Conservation (phyloP, 2,329 filamentous ascomycete species). For the Colletotrichum ledebouriae region DNA sequence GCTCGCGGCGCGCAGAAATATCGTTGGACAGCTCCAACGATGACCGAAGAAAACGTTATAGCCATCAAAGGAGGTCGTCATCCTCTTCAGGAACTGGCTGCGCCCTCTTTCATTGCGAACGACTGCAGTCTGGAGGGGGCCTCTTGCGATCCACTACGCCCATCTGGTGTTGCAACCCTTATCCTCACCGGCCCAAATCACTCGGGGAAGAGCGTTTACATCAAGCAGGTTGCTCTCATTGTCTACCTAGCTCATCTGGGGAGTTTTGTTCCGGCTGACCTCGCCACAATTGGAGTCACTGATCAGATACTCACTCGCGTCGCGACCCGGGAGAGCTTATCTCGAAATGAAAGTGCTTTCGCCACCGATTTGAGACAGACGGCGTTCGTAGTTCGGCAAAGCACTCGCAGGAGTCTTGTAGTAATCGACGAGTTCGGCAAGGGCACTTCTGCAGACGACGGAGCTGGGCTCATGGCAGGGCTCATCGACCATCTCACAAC, state of each 20-base stretch:
- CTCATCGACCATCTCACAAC: conserved; percentile 69
- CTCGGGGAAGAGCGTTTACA: conserved; percentile 95
- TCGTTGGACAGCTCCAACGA: conserved; percentile 75
- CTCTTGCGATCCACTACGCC: conserved; percentile 46
- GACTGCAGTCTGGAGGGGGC: conserved; percentile 79
- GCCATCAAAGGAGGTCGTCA: conserved; percentile 85
- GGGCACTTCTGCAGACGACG: conserved; percentile 70
- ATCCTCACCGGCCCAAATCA: conserved; percentile 95
- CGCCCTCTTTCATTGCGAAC: conserved; percentile 86
- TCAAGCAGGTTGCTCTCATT: conserved; percentile 93
- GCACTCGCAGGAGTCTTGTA: conserved; percentile 82
- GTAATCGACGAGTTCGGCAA: conserved; percentile 94
- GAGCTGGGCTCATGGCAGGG: conserved; percentile 69
- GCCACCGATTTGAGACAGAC: conserved; percentile 89
- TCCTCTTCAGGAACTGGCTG: conserved; percentile 86
- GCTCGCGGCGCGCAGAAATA: conserved; percentile 82
- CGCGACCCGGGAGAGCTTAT: conserved; percentile 76
- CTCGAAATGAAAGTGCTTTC: conserved; percentile 72
- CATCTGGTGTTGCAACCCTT: conserved; percentile 69
- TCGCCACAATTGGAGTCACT: conserved; percentile 84
- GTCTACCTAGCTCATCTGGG: conserved; percentile 94
- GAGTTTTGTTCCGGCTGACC: conserved; percentile 87
- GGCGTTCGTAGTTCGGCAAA: conserved; percentile 79
- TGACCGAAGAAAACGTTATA: conserved; percentile 79
- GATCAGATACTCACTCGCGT: conserved; percentile 94